Conservation (phyloP, 2,329 filamentous ascomycete genomes). For the Penicillium sp. region DNA sequence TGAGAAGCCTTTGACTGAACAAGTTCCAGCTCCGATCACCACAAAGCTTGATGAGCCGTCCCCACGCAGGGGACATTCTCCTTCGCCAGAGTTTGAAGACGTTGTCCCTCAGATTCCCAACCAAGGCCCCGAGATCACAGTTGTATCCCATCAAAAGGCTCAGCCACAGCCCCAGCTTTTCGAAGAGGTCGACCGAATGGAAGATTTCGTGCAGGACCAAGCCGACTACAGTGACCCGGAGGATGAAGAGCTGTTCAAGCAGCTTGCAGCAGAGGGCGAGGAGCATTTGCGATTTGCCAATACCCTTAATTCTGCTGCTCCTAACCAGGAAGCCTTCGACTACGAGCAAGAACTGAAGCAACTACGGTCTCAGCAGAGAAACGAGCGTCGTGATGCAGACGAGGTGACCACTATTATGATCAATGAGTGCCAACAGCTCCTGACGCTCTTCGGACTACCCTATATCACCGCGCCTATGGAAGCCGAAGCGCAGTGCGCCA, state of each 20-base stretch:
- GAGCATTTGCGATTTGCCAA: conserved; percentile 92
- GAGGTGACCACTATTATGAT: conserved; percentile 97
- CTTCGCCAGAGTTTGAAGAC: conserved; percentile 53
- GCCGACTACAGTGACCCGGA: conserved; percentile 80
- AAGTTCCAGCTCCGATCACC: neutral
- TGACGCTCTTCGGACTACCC: conserved; percentile 86
- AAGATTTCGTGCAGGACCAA: conserved; percentile 43
- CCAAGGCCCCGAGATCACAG: conserved; percentile 10
- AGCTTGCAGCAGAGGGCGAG: conserved; percentile 84
- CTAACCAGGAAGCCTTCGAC: conserved; percentile 67
- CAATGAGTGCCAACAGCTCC: conserved; percentile 85
- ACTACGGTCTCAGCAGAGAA: conserved; percentile 90
- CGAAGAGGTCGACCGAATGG: conserved; percentile 17
- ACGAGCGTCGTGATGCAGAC: conserved; percentile 91
- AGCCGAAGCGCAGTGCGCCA: conserved; percentile 94
- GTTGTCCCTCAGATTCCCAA: conserved; percentile 34
- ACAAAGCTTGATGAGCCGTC: neutral
- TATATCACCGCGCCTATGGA: conserved; percentile 99
- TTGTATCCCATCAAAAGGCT: conserved; percentile 24
- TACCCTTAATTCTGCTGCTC: conserved; percentile 73
- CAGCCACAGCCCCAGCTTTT: conserved; percentile 4
- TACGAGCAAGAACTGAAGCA: conserved; percentile 87
- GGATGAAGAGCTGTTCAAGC: conserved; percentile 82
- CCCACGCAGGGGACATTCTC: conserved; percentile 34
- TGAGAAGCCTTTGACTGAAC: neutral